These are phyloP conservation scores for Flagelloscypha sp. DNA, from an alignment of 768 basidiomycete species.

Conservation along the genomic window DNA sequence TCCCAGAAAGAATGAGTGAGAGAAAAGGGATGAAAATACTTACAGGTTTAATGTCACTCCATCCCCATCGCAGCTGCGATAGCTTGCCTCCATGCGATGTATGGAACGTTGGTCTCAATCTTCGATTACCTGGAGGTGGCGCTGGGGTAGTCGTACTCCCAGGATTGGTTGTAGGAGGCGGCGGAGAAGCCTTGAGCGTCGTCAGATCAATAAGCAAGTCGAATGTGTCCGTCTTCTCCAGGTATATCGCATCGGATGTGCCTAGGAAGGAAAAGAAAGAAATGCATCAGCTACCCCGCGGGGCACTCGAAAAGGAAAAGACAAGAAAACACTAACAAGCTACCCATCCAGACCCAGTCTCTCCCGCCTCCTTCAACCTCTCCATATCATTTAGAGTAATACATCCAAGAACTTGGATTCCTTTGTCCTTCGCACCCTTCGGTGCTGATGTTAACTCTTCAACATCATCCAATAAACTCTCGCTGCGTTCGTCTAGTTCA, in stretches of 20 bases:
- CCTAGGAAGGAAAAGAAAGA: slow-evolving; percentile 22
- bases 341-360: slow-evolving; percentile 67
- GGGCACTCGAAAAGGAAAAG: background rate
- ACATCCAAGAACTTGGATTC: slow-evolving; percentile 69
- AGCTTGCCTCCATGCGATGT: no score
- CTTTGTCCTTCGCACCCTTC: slow-evolving; percentile 38
- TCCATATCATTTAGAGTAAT: slow-evolving; percentile 70
- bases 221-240: slow-evolving; percentile 73
- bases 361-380: slow-evolving; percentile 46
- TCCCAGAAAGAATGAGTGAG: background rate
- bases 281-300: no score
- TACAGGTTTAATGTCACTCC: slow-evolving; percentile 76
- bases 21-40: slow-evolving; percentile 13
- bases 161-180: no score
- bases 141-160: no score
- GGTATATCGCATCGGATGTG: slow-evolving; percentile 78
- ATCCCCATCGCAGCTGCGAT: slow-evolving; percentile 62
- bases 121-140: no score
- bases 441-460: slow-evolving; percentile 14
- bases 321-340: slow-evolving; percentile 45
- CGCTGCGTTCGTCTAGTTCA: slow-evolving; percentile 15
- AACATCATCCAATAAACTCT: slow-evolving; percentile 13
- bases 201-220: slow-evolving; percentile 78
- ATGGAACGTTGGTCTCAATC: no score
- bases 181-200: slow-evolving; percentile 55